A percentile compares a stretch with the other conserved stretches of the same genome.
phyloP scores from a whole-genome alignment of 495 filamentous ascomycete genomes.

The Aspergillus haitiensis region DNA sequence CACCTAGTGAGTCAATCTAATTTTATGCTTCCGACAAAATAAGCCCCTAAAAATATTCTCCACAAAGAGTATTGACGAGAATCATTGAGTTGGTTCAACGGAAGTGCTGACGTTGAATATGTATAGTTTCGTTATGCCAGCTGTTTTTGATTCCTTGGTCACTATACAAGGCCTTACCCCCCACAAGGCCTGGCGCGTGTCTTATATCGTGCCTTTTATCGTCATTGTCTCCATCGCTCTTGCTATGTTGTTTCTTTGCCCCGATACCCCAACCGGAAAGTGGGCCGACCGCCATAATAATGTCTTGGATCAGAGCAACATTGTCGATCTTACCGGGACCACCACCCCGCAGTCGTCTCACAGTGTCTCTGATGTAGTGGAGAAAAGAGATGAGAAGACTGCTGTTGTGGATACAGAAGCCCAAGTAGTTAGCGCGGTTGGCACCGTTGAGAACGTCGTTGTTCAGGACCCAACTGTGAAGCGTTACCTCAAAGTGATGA shows the following conservation, averaged over 20 bases:
- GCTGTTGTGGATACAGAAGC: constrained; percentile 51
- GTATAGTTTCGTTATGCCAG: constrained; percentile 86
- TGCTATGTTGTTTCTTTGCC: constrained; percentile 68
- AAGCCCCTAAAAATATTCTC: neutral
- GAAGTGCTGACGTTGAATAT: neutral
- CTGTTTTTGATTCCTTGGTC: constrained; percentile 79
- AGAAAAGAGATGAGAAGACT: constrained; percentile 40
- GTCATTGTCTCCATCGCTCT: constrained; percentile 67
- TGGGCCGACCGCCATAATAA: constrained; percentile 72
- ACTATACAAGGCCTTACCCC: constrained; percentile 52
- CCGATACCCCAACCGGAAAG: constrained; percentile 79
- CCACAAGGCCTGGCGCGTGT: constrained; percentile 78
- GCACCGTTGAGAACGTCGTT: constrained; percentile 58
- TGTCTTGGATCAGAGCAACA: constrained; percentile 35
- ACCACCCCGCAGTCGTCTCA: constrained; percentile 36
- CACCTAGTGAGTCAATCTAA: constrained; percentile 46
- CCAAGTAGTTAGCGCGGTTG: constrained; percentile 35
- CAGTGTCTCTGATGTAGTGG: constrained; percentile 38
- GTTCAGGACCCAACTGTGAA: constrained; percentile 64
- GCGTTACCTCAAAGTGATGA: constrained; percentile 56
- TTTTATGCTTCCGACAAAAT: neutral
- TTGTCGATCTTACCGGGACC: constrained; percentile 52
- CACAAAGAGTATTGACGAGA: too few relatives aligned
- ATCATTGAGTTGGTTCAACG: neutral
- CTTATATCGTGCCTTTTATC: constrained; percentile 84